A percentile compares a stretch with the other conserved stretches of the same genome.
Evolutionary conservation across 2,329 filamentous ascomycete species (phyloP).

Genomic region (Paecilomyces sp.): DNA sequence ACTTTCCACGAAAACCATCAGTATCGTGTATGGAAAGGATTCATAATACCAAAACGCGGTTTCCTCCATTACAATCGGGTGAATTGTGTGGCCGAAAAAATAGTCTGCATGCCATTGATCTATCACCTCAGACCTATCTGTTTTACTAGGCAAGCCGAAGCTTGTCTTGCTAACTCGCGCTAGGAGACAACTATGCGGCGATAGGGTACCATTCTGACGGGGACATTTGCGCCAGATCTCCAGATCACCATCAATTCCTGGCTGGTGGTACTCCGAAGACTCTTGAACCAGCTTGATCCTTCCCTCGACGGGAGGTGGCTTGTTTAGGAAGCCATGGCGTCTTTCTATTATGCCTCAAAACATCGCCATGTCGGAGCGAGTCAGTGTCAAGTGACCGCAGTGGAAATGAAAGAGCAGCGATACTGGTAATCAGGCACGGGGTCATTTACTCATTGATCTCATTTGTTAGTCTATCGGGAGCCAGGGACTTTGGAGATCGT

Average conservation of each 20-base stretch:
- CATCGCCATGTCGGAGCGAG: no score
- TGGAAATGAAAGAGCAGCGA: background rate
- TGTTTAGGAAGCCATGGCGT: background rate
- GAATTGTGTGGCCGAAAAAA: background rate
- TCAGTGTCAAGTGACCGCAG: background rate
- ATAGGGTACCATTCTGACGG: background rate
- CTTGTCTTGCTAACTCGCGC: background rate
- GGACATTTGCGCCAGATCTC: background rate
- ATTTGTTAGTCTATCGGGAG: background rate
- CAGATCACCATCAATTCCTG: background rate
- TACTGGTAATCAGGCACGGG: background rate
- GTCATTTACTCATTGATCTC: background rate
- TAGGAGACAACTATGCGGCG: background rate
- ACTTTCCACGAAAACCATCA: background rate
- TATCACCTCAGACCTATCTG: background rate
- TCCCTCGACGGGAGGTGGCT: background rate
- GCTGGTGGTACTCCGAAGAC: background rate
- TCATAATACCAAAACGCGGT: background rate
- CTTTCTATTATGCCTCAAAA: background rate
- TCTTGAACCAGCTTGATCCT: background rate
- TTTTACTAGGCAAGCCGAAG: background rate
- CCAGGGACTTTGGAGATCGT: background rate
- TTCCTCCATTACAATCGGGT: background rate
- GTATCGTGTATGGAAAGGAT: background rate
- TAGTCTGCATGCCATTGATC: background rate